A percentile compares a stretch with the other conserved stretches of the same genome.
These are phyloP conservation scores for Trametes coccinea DNA, from an alignment of 768 basidiomycete genomes.

Conservation along the genomic window DNA sequence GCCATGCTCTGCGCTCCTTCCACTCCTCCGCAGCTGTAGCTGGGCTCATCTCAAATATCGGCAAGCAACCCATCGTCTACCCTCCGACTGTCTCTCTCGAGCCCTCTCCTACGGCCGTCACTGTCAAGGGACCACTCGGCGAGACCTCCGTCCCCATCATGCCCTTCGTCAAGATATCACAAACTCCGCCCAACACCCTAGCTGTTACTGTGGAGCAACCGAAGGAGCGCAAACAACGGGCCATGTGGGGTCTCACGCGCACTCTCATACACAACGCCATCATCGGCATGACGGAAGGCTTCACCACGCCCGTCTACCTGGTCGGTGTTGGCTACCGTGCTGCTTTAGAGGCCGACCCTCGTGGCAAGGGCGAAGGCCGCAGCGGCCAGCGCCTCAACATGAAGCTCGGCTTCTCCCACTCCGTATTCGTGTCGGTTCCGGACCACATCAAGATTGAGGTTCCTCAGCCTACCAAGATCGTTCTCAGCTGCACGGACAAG, in stretches of 20 bases:
- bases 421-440: slow-evolving; percentile 82
- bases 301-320: slow-evolving; percentile 78
- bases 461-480: slow-evolving; percentile 80
- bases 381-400: slow-evolving; percentile 76
- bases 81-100: slow-evolving; percentile 49
- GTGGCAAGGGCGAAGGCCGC: slow-evolving; percentile 54
- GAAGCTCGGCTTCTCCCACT: slow-evolving; percentile 92
- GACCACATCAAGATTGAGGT: slow-evolving; percentile 78
- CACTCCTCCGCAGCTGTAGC: slow-evolving; percentile 45
- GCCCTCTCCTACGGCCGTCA: slow-evolving; percentile 37
- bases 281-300: slow-evolving; percentile 86
- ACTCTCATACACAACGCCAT: slow-evolving; percentile 90
- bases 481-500: slow-evolving; percentile 83
- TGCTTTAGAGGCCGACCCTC: slow-evolving; percentile 77
- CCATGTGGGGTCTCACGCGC: slow-evolving; percentile 95
- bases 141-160: slow-evolving; percentile 48
- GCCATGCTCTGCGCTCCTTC: slow-evolving; percentile 41
- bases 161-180: slow-evolving; percentile 44
- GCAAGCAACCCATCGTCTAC: slow-evolving; percentile 50
- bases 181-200: slow-evolving; percentile 36
- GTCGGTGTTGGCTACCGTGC: slow-evolving; percentile 96
- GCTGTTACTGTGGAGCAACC: slow-evolving; percentile 55
- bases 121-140: slow-evolving; percentile 63
- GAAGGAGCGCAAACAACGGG: slow-evolving; percentile 71
- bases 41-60: slow-evolving; percentile 46